Base-by-base conservation (phyloP, 2,329 filamentous ascomycete species). In the Lachnellula suecica region DNA sequence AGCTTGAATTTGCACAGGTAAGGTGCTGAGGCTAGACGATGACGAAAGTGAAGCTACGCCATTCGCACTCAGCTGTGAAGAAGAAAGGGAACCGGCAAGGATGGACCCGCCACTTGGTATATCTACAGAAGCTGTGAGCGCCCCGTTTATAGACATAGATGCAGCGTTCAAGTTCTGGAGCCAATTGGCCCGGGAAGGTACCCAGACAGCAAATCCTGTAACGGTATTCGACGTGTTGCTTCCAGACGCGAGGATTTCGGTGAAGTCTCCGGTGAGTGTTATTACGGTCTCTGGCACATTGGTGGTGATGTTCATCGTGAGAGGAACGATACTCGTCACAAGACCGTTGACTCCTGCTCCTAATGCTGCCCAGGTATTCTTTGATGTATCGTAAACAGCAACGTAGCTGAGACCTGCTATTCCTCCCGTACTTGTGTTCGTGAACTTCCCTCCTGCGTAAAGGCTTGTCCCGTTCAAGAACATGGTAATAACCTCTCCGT, bases 381-480 rank as follows among this genome's bases (percentile, higher is more conserved):
- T 79, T 15, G 78, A 71, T 4, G 79, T 82, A 56, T 91, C 84
- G 68, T 91, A 97, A 8, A 85, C 76, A 5, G 89, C 94, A 38
- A 96, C 77, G 58, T 91, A 85, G 57, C 81, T 84, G 25, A 99
- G 74, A 6, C 84, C 87, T n/a, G 78, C 67, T 11, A 77, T 79
- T 2, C 78, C 78, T 42, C 79, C 79, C 49, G 82, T 78, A 22
- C 77, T 76, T 0, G 90, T 91, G 64, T 87, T 84, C 47, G 85
- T 88, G 70, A 99, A 99, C 49, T 84, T 83, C 44, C 94, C 94
- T 17, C 90, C 94, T 41, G 94, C 85, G 63, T 89, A 99, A 11
- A 97, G 74, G 29, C 73, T 71, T 6, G 72, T 75, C 17, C 82
- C 81, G 51, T 88, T 82, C 23, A 85, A 72, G 54, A 88, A 81